Evolutionary conservation across 441 rosid species (phyloP).

Genomic region (Euphorbia neoarborescens): DNA sequence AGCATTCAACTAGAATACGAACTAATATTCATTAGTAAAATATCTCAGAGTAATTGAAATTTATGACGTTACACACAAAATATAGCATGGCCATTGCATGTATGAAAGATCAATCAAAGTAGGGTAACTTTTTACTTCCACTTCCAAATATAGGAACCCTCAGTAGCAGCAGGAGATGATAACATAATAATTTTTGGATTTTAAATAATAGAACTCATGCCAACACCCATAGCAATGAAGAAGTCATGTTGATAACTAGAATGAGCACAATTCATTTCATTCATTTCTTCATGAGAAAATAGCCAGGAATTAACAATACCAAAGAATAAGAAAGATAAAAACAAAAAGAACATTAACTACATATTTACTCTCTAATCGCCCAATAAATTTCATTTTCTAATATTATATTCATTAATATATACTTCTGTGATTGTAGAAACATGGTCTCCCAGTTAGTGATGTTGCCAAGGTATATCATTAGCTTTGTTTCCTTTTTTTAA

Average conservation of each 20-base stretch:
- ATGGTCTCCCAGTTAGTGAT: too few relatives aligned
- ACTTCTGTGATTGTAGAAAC: too few relatives aligned
- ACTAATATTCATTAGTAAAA: neutral
- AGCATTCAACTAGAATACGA: neutral
- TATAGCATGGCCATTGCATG: neutral
- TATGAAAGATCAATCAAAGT: neutral
- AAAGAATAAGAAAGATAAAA: neutral
- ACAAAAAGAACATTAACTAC: neutral
- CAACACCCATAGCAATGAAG: neutral
- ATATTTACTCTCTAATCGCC: too few relatives aligned
- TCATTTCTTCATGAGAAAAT: neutral
- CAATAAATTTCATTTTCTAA: too few relatives aligned
- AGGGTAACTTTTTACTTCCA: neutral
- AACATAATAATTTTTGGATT: neutral
- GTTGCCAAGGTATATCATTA: too few relatives aligned
- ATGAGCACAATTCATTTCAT: neutral
- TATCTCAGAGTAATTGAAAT: neutral
- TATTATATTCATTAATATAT: too few relatives aligned
- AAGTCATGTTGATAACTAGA: neutral
- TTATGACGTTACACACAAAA: neutral
- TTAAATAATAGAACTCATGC: neutral
- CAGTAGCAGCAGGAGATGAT: neutral
- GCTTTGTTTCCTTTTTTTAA: too few relatives aligned
- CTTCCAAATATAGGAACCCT: neutral
- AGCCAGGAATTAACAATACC: neutral